Percentiles rank a stretch among this genome's conserved stretches.
Conservation (phyloP, 177 flowering plant species). For the Vitis hybrid region DNA sequence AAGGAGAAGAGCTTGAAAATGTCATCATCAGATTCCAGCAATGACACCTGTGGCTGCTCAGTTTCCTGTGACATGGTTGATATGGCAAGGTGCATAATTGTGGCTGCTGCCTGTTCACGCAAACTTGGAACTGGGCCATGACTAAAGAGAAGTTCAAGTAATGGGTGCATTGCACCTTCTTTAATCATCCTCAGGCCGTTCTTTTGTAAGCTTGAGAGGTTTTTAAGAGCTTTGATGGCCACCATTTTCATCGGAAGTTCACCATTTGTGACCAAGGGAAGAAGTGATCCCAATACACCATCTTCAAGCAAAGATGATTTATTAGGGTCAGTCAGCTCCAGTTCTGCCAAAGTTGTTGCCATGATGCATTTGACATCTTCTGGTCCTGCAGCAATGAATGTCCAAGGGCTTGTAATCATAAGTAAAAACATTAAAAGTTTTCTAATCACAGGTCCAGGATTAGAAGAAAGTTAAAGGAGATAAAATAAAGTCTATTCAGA, state of each 20-base stretch:
- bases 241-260: constrained; percentile 35
- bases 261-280: constrained; percentile 41
- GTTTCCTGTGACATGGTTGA: constrained; percentile 42
- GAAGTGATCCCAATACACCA: constrained; percentile 55
- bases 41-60: constrained; percentile 24
- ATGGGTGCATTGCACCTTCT: constrained; percentile 46
- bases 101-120: constrained; percentile 52
- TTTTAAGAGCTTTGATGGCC: constrained; percentile 52
- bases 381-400: constrained; percentile 42
- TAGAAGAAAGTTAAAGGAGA: no score
- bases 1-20: constrained; percentile 50
- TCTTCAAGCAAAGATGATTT: constrained; percentile 53
- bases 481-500: no score
- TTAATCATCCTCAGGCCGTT: constrained; percentile 64
- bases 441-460: background rate
- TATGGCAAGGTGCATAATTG: constrained; percentile 56
- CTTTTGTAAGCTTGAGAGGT: constrained; percentile 53
- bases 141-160: constrained; percentile 52
- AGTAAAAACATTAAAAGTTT: background rate
- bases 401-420: background rate
- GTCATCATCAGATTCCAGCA: constrained; percentile 65
- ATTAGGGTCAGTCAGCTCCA: constrained; percentile 66
- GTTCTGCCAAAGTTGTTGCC: constrained; percentile 64
- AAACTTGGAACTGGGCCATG: constrained; percentile 31
- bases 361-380: constrained; percentile 48